Percentiles rank a stretch among this genome's conserved stretches.
These are phyloP conservation scores for Hawksworthiomyces lignivorus DNA, from an alignment of 2,329 filamentous ascomycete genomes.

Conservation along the genomic window DNA sequence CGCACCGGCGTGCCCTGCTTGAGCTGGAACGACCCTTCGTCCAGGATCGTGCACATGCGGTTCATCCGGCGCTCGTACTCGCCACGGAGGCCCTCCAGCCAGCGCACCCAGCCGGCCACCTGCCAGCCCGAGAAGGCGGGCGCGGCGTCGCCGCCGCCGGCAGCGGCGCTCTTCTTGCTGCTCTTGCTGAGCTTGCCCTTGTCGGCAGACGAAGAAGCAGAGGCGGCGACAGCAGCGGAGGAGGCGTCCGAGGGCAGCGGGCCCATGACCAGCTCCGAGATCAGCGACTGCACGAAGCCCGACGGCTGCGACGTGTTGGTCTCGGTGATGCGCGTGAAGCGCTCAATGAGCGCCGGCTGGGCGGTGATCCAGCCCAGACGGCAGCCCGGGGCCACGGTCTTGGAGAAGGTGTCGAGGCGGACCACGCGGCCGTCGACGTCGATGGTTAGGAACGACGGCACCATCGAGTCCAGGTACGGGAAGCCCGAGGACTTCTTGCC, in stretches of 20 bases:
- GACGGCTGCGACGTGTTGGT: constrained; percentile 74
- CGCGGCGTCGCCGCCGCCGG: too few species aligned
- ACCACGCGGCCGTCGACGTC: constrained; percentile 83
- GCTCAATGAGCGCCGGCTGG: constrained; percentile 69
- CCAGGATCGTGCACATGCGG: constrained; percentile 66
- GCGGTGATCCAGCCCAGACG: constrained; percentile 86
- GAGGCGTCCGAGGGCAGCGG: too few species aligned
- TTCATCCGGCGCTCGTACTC: constrained; percentile 82
- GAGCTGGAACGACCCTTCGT: constrained; percentile 57
- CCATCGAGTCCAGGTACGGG: constrained; percentile 72
- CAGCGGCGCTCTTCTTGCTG: too few species aligned
- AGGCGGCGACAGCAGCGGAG: constrained; percentile 23
- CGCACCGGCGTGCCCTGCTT: constrained; percentile 49
- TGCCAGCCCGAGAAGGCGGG: constrained; percentile 56
- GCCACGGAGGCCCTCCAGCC: constrained; percentile 77
- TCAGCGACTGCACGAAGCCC: constrained; percentile 79
- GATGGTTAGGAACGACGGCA: constrained; percentile 72
- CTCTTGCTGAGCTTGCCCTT: constrained; percentile 21
- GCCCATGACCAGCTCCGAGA: constrained; percentile 70
- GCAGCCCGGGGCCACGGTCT: constrained; percentile 84
- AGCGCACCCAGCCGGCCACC: constrained; percentile 79
- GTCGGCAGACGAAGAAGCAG: not conserved
- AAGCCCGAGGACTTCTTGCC: constrained; percentile 51
- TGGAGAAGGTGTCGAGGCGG: constrained; percentile 87
- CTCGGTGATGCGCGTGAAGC: constrained; percentile 62